phyloP scores from a whole-genome alignment of 2,329 filamentous ascomycete species.

The Penicillium sp. region DNA sequence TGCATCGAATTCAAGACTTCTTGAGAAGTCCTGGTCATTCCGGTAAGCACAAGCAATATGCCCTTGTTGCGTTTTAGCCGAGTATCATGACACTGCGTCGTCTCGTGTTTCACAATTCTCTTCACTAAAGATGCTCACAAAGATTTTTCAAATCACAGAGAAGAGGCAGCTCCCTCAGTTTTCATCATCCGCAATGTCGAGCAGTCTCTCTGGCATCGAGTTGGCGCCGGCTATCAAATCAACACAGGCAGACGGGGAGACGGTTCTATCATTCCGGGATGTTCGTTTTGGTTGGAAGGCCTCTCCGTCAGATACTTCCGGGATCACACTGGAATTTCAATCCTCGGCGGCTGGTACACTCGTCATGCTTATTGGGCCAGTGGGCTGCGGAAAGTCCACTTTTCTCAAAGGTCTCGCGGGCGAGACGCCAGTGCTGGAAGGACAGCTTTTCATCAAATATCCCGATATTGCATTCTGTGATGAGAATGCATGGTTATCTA shows the following conservation, averaged over 20 bases:
- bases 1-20: constrained; percentile 29
- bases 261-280: not conserved
- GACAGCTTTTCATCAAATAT: constrained; percentile 10
- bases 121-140: too few species aligned
- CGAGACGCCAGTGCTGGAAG: constrained; percentile 20
- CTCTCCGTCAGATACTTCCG: constrained; percentile 1
- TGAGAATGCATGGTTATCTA: constrained; percentile 23
- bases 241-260: too few species aligned
- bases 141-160: too few species aligned
- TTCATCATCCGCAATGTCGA: too few species aligned
- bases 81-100: too few species aligned
- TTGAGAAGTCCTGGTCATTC: constrained; percentile 17
- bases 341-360: constrained; percentile 19
- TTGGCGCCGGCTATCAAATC: too few species aligned
- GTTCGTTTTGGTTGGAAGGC: not conserved
- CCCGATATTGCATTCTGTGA: constrained; percentile 23
- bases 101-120: not conserved
- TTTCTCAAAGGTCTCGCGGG: constrained; percentile 32
- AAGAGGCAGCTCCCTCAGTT: too few species aligned
- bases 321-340: not conserved
- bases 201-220: too few species aligned
- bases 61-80: too few species aligned
- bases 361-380: constrained; percentile 39
- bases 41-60: constrained; percentile 3
- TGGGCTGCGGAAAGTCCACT: constrained; percentile 46